Evolutionary conservation across 2,329 filamentous ascomycete genomes (phyloP), one percentile per base, ranked within the genome.

Genomic region (Colletotrichum ledebouriae): DNA sequence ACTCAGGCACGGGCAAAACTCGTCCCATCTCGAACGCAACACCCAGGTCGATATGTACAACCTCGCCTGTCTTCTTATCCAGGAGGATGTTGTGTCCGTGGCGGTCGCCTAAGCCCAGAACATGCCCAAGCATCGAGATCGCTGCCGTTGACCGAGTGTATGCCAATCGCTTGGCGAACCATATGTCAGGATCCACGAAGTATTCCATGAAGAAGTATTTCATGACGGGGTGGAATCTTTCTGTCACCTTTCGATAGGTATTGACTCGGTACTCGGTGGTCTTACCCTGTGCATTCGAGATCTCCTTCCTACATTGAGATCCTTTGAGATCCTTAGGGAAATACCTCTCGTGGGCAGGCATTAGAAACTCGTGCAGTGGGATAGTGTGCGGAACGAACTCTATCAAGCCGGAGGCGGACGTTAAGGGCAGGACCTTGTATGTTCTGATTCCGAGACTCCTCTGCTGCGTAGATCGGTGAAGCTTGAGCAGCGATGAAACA

Each of bases 41-140:
- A 52, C 97, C 96, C 0, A 99, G 86, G 77, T 99, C 96, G 73
- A 99, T 99, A 78, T 99, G 96, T 2, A 99, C 93, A 0, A 94
- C 94, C 79, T 99, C 96, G 11, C 96, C 96, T 1, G 90, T 97
- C 75, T 91, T 90, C 69, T 92, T 89, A 77, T 99, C 96, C 0
- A 99, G 87, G 13, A 99, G 86, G 72, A 99, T 99, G 76, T 99
- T 99, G 82, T 99, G 95, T 1, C 94, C 94, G 79, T 99, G 96
- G 2, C 96, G 88, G 79, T 99, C 96, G 10, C 96, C 96, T 1
- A 99, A 87, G 2, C 97, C 96, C 0, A 99, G 87, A 0, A 98
- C 90, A 77, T 98, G 93, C 1, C 96, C 96, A 0, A 99, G 88
- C 74, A 99, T 98, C 0, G 94, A 98, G 67, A 98, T 95, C 4